A percentile compares a stretch with the other conserved stretches of the same genome.
Evolutionary conservation across 2,329 filamentous ascomycete species (phyloP).

Genomic region (Trichoderma citrinoviride): DNA sequence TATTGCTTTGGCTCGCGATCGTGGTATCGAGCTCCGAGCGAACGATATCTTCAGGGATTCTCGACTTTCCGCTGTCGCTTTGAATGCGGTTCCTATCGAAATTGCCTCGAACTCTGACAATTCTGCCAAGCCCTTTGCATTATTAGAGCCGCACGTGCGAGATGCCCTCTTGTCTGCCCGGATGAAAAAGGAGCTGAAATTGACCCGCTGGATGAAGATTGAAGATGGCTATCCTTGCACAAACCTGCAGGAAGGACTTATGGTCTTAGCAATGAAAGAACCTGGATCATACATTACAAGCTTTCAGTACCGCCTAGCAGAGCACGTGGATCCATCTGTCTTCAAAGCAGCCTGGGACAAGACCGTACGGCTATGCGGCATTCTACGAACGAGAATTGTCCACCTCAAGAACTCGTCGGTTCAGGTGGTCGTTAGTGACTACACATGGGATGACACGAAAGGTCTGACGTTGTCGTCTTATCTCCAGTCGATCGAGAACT

Average conservation of each 20-base stretch:
- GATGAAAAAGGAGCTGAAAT: not conserved
- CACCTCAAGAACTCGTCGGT: slow-evolving; percentile 14
- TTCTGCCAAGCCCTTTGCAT: not conserved
- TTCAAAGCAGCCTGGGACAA: slow-evolving; percentile 26
- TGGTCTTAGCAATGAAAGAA: slow-evolving; percentile 32
- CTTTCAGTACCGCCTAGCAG: slow-evolving; percentile 27
- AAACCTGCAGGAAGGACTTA: slow-evolving; percentile 25
- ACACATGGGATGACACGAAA: slow-evolving; percentile 2
- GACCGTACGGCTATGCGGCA: slow-evolving; percentile 21
- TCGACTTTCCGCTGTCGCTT: not conserved
- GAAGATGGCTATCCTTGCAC: slow-evolving; percentile 26
- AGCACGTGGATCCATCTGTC: slow-evolving; percentile 23
- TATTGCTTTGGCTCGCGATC: not conserved
- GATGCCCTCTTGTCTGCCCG: not conserved
- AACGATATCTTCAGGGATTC: slow-evolving; percentile 7
- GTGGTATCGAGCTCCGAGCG: not conserved
- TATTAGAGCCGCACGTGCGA: not conserved
- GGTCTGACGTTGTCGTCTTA: not conserved
- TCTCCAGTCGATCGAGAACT: not conserved
- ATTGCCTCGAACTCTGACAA: not conserved
- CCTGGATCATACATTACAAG: slow-evolving; percentile 36
- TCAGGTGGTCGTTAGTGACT: slow-evolving; percentile 21
- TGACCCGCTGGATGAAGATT: not conserved
- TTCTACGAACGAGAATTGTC: slow-evolving; percentile 26
- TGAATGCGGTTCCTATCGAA: not conserved